Evolutionary conservation across 179 eudicot genomes (phyloP).

Genomic region (Drosera spatulata): DNA sequence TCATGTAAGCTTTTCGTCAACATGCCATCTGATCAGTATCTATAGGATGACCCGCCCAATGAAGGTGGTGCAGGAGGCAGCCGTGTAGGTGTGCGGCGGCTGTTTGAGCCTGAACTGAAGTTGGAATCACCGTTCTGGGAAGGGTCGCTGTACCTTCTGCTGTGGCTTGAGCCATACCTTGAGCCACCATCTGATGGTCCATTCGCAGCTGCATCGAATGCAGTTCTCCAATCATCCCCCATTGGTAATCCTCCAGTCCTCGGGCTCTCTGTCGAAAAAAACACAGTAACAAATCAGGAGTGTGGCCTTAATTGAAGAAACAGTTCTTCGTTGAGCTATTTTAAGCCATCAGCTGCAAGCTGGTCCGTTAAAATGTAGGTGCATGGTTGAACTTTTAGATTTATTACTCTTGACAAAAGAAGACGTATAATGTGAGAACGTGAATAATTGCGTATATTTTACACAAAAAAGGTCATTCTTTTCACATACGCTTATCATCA

Average conservation of each 20-base stretch:
- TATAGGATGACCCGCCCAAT: conserved; percentile 32
- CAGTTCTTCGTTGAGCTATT: too few relatives aligned
- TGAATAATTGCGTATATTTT: too few relatives aligned
- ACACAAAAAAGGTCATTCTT: too few relatives aligned
- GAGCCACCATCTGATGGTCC: conserved; percentile 45
- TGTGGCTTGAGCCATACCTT: conserved; percentile 56
- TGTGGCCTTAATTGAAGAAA: too few relatives aligned
- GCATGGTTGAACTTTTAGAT: too few relatives aligned
- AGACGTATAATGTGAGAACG: too few relatives aligned
- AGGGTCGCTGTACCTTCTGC: conserved; percentile 80
- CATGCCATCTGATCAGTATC: conserved; percentile 17
- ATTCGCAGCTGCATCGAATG: conserved; percentile 93
- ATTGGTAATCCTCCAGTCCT: conserved; percentile 46
- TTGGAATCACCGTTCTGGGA: conserved; percentile 65
- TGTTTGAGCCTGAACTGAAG: conserved; percentile 48
- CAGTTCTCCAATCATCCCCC: conserved; percentile 97
- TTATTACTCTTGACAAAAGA: too few relatives aligned
- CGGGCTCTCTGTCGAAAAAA: conserved; percentile 71
- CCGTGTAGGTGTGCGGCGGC: conserved; percentile 92
- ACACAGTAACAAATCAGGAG: too few relatives aligned
- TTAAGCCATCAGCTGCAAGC: too few relatives aligned
- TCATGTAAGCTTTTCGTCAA: neutral
- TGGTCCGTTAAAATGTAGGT: too few relatives aligned
- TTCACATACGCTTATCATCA: too few relatives aligned
- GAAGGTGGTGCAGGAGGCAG: conserved; percentile 96